A percentile compares a stretch with the other conserved stretches of the same genome.
phyloP scores from a whole-genome alignment of 371 early-diverging fungal species.

The Mucor saturninus region DNA sequence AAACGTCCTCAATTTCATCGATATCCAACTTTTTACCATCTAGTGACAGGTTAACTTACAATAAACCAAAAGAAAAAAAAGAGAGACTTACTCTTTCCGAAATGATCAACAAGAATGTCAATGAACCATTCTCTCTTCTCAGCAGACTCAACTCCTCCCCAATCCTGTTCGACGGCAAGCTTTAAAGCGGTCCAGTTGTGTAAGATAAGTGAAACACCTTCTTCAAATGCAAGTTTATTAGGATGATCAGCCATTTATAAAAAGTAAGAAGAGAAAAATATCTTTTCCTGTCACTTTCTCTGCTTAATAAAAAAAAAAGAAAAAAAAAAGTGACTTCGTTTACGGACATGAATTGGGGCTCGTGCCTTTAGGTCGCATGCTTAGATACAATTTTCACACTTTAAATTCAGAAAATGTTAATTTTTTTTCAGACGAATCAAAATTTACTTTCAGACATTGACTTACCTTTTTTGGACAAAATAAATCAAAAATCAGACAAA shows the following conservation, averaged over 20 bases:
- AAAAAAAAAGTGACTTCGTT: slow-evolving; percentile 3
- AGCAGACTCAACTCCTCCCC: slow-evolving; percentile 78
- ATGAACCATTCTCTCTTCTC: slow-evolving; percentile 83
- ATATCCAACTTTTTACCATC: slow-evolving; percentile 66
- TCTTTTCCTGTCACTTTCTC: neutral
- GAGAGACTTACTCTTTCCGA: slow-evolving; percentile 60
- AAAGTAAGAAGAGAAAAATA: slow-evolving; percentile 8
- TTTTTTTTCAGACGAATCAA: neutral
- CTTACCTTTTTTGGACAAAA: too few relatives aligned
- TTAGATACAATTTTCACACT: neutral
- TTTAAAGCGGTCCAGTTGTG: slow-evolving; percentile 79
- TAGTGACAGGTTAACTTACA: slow-evolving; percentile 13
- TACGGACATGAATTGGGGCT: too few relatives aligned
- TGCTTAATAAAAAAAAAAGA: slow-evolving; percentile 4
- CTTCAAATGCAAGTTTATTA: slow-evolving; percentile 65
- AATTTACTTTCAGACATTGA: too few relatives aligned
- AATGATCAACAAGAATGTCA: slow-evolving; percentile 70
- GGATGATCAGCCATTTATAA: slow-evolving; percentile 47
- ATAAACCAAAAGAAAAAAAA: neutral
- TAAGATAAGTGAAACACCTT: slow-evolving; percentile 62
- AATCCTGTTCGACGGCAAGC: slow-evolving; percentile 78
- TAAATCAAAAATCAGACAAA: too few relatives aligned
- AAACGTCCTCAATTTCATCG: slow-evolving; percentile 67
- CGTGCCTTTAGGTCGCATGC: too few relatives aligned
- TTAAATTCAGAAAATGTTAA: too few relatives aligned